These are phyloP conservation scores for Backusella psychrophila DNA, from an alignment of 192 early-diverging fungal species.

Conservation along the genomic window DNA sequence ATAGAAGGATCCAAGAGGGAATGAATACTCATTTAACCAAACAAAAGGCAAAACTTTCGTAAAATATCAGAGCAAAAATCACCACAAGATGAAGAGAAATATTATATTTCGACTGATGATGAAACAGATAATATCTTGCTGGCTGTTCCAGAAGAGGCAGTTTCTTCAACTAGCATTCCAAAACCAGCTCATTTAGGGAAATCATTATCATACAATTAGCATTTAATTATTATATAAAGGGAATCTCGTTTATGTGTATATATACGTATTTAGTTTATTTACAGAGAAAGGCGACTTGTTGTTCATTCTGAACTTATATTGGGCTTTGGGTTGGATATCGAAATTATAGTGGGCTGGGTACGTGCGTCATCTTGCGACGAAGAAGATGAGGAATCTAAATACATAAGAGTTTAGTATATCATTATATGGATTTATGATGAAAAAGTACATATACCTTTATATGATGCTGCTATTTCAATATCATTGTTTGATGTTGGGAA, in stretches of 20 bases:
- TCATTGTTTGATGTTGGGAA: slow-evolving; percentile 7
- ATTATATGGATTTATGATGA: neutral
- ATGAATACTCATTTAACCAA: neutral
- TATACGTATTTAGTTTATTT: neutral
- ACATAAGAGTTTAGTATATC: neutral
- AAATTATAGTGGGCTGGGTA: neutral
- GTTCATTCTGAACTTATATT: neutral
- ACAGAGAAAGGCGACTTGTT: neutral
- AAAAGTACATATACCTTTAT: neutral
- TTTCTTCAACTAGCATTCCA: neutral
- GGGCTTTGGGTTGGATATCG: neutral
- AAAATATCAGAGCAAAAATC: neutral
- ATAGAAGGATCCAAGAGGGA: neutral
- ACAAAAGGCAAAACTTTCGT: slow-evolving; percentile 1
- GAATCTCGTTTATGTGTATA: neutral
- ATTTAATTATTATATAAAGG: neutral
- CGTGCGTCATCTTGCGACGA: neutral
- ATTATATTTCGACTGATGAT: neutral
- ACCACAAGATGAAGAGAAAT: neutral
- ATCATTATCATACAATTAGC: neutral
- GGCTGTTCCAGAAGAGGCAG: neutral
- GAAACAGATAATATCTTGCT: neutral
- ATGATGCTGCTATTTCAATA: neutral
- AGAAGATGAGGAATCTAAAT: neutral
- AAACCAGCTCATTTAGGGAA: neutral